Base-by-base conservation (phyloP, 208 protist genomes). In the Crithidia sp. region DNA sequence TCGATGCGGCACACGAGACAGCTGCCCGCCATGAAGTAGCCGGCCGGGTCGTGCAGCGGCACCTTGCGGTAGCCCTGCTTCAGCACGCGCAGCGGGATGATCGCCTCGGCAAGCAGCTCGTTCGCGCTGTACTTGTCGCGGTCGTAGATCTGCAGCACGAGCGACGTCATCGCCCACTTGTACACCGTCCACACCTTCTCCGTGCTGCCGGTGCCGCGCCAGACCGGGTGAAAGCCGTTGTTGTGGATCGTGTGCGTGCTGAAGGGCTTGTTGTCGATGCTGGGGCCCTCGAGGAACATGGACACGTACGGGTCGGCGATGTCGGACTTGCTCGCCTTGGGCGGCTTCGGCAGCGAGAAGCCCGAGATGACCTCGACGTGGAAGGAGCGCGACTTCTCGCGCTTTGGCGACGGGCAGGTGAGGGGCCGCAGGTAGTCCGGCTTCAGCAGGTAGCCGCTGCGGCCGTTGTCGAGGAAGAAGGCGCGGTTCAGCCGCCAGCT, bases 381-480 rank as follows among this genome's bases (percentile, higher is more conserved):
- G 17, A 95, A 55, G 56, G 40, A 81, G 39, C 86, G 75, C 53
- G 67, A 66, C 43, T 79, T 67, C 16, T 60, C 60, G 17, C 52
- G 43, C 44, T 53, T 52, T 2, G 49, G 59, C 19, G 52, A 14
- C 19, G 55, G 47, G 41, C 39, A 50, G 28, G 45, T 73, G 12
- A 73, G 17, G 17, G 78, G 71, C 0, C 85, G 81, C 47, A 98
- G 68, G 62, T 82, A 75, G 3, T 67, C 67, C 3, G 97, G 97
- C 83, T 99, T 99, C 43, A 99, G 86, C 37, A 99, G 58, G 79
- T 98, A 99, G 9, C 97, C 97, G 74, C 89, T 94, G 55, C 77
- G 67, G 57, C 97, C 97, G 77, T 98, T 99, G 65, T 97, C 90
- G 40, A 66, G 47, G 79, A 99, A 99, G 71, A 93, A 90, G 53